Base-by-base conservation (phyloP, 192 early-diverging fungal genomes). In the Oehlia diaphana region DNA sequence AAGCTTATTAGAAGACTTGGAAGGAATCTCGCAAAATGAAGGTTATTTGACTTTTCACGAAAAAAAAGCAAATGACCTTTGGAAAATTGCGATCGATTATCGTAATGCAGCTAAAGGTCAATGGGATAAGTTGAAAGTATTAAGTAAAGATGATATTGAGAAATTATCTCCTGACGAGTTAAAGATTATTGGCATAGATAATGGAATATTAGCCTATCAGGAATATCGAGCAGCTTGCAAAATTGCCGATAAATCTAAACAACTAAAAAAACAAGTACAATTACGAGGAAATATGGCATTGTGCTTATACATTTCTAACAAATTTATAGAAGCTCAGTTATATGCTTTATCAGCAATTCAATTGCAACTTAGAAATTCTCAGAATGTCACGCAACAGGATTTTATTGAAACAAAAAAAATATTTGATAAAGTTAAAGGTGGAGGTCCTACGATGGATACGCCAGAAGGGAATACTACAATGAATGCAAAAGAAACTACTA, bases 361-460 rank as follows among this genome's bases (percentile, higher is more conserved):
- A 8, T 70, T 37, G 33, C 37, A 39, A n/a, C 9, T 39, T 37
- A 42, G 12, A 19, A 6, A 70, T 70, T 42, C 42, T 47, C 1
- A 44, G 2, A 9, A 70, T 21, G 35, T 42, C 68, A 39, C 68
- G 9, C 6, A 44, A 39, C 8, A 70, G 9, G 68, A 70, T 9
- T 10, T 44, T 9, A 19, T 23, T 9, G 68, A 70, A 9, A 39
- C 68, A 23, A 70, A 70, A 44, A 42, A 42, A 44, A 42, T 70
- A 70, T 70, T 70, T 47, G 37, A 70, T 70, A 70, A 70, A 70
- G 68, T 70, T 70, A 70, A 42, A 70, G 68, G 37, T 58, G 19
- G 14, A 2, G 16, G 16, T 53, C 4, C 0, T 9, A 44, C 42
- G 9, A 9, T 1, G 8, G 44, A 42, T 42, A 42, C 39, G 0